Evolutionary conservation across 331 rosid genomes (phyloP), one percentile per base, ranked within the genome.

Genomic region (Dryas integrifolia): DNA sequence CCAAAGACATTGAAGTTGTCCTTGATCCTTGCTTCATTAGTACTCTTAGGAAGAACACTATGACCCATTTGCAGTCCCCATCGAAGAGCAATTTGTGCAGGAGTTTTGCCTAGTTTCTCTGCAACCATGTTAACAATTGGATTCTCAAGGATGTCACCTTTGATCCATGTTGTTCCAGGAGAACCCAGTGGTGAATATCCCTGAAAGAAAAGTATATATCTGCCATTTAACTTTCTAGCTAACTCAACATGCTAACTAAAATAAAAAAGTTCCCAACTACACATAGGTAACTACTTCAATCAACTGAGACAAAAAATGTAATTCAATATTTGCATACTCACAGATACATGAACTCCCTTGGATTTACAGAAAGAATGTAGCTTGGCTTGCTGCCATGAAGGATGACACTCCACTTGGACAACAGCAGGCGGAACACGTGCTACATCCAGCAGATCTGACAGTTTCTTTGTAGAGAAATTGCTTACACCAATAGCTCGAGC

Each of bases 11-110:
- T 89, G 45, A 84, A 86, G 65, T 93, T 93, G 58, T 89, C 88
- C 76, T 87, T 89, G 80, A 93, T 91, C 83, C 97, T 85, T 35
- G 86, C 78, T 76, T 89, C 98, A 40, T 81, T 58, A 69, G 88
- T 89, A 67, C 98, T 91, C 85, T 93, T 91, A 21, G 98, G 98
- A 74, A 91, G 88, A 67, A 91, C 92, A 47, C 91, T 87, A 10
- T 93, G 92, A 45, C 95, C 95, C 87, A 60, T 86, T 72, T 93
- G 97, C 78, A 93, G 88, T 63, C 98, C 98, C 98, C 98, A 91
- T n/a, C 97, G 88, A 73, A 93, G 87, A 60, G 97, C 89, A 24
- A 93, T 88, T 71, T 93, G 94, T 53, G 97, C 97, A 51, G 94
- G 92, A 77, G 90, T 87, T 76, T 87, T 93, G 51, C 88, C 88